phyloP scores from a whole-genome alignment of 2,329 filamentous ascomycete genomes.

The Hymenoscyphus albidus region DNA sequence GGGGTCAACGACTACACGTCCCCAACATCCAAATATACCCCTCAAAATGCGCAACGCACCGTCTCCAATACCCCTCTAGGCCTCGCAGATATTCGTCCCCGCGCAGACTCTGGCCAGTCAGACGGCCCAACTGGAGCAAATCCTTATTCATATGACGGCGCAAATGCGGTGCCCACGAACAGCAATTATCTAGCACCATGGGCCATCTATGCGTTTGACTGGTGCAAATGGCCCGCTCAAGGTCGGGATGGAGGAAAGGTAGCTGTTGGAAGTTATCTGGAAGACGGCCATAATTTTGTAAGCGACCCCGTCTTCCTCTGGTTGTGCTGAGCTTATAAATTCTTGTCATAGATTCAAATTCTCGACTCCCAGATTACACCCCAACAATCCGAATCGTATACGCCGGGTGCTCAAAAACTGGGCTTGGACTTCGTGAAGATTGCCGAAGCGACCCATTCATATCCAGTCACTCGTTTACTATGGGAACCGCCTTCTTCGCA shows the following conservation, averaged over 20 bases:
- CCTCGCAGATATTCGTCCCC: slow-evolving; percentile 84
- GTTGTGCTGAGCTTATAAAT: not conserved
- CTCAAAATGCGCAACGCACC: slow-evolving; percentile 55
- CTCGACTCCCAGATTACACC: slow-evolving; percentile 78
- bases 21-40: slow-evolving; percentile 51
- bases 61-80: slow-evolving; percentile 84
- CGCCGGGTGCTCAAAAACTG: slow-evolving; percentile 67
- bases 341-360: slow-evolving; percentile 76
- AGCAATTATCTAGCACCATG: slow-evolving; percentile 94
- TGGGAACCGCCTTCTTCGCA: slow-evolving; percentile 96
- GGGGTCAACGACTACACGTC: slow-evolving; percentile 58
- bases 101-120: slow-evolving; percentile 75
- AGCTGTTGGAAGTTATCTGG: slow-evolving; percentile 90
- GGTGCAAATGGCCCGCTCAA: slow-evolving; percentile 96
- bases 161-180: slow-evolving; percentile 63
- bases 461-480: slow-evolving; percentile 88
- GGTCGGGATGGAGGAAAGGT: slow-evolving; percentile 82
- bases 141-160: slow-evolving; percentile 60
- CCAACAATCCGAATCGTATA: slow-evolving; percentile 64
- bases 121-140: slow-evolving; percentile 63
- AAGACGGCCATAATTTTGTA: slow-evolving; percentile 98
- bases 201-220: slow-evolving; percentile 95
- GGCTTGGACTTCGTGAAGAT: slow-evolving; percentile 88
- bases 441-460: slow-evolving; percentile 95
- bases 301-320: slow-evolving; percentile 27